Evolutionary conservation across 805 yeast species (phyloP).

Genomic region (Myxozyma geophila): DNA sequence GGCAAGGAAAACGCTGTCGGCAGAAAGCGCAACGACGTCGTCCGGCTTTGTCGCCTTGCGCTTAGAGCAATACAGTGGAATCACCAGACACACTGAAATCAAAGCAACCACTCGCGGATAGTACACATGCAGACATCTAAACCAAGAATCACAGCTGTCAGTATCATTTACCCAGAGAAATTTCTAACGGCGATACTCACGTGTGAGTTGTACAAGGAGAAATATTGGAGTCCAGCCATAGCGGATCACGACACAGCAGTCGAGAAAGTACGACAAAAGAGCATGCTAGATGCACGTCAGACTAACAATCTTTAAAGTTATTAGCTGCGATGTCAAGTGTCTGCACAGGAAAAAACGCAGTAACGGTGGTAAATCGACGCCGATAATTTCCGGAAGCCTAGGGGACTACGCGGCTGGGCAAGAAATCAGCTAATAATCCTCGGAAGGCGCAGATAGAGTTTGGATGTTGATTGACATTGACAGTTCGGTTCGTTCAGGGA

Average conservation of each 20-base stretch:
- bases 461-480: no score
- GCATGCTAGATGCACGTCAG: neutral
- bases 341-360: no score
- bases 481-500: no score
- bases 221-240: slow-evolving; percentile 5
- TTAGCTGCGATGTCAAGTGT: no score
- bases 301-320: neutral
- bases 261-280: neutral
- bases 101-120: neutral
- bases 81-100: neutral
- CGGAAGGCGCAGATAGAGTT: slow-evolving; percentile 3
- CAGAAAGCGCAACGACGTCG: neutral
- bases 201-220: slow-evolving; percentile 54
- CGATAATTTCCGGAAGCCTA: neutral
- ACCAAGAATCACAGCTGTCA: no score
- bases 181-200: neutral
- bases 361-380: no score
- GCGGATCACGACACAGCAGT: slow-evolving; percentile 5
- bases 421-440: slow-evolving; percentile 4
- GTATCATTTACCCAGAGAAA: neutral
- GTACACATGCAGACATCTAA: slow-evolving; percentile 11
- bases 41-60: neutral
- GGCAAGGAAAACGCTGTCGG: slow-evolving; percentile 14
- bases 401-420: neutral
- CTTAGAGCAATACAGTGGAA: slow-evolving; percentile 1